Base-by-base conservation (phyloP, 2,329 filamentous ascomycete species). In the Talaromyces sp. region DNA sequence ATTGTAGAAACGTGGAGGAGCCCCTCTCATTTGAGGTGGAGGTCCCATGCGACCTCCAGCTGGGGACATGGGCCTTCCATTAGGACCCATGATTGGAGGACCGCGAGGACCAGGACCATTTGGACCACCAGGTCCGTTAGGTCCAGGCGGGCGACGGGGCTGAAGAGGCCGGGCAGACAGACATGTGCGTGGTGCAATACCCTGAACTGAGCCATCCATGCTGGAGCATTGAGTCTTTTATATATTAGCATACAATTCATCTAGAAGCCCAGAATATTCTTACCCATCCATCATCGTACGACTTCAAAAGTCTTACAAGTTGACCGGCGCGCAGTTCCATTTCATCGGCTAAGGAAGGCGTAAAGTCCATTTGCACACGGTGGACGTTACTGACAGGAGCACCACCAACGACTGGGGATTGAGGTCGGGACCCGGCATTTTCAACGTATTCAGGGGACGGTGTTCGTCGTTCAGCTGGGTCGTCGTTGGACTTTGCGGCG, bases 271-370 rank as follows among this genome's bases (percentile, higher is more conserved):
- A 62, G 37, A 11, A 39, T 27, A 16, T 37, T 85, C 90, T 85
- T 86, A 94, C 91, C 95, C 95, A 99, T 73, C 95, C 95, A 79
- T 99, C 95, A 75, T 99, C 95, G 73, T 98, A 99, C 79, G 97
- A 93, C 74, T 98, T 94, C 61, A 98, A 83, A 69, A 99, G 83
- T 69, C 94, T 87, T 60, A 98, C 92, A 58, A 99, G 84, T 68
- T 96, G 89, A 61, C 95, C 95, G 65, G 89, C 87, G 68, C 83
- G 86, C 52, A 99, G 84, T 68, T 88, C 90, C 73, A 99, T 83
- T 79, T 99, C 95, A 74, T 99, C 95, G 6, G 92, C 90, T 84
- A 98, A 89, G 3, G 91, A 94, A 31, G 95, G 93, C 76, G 88
- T 90, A 79, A 98, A 99, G 77, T 97, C 93, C 70, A 98, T 87